phyloP scores from a whole-genome alignment of 345 rosid species.

The Pistacia integerrima region DNA sequence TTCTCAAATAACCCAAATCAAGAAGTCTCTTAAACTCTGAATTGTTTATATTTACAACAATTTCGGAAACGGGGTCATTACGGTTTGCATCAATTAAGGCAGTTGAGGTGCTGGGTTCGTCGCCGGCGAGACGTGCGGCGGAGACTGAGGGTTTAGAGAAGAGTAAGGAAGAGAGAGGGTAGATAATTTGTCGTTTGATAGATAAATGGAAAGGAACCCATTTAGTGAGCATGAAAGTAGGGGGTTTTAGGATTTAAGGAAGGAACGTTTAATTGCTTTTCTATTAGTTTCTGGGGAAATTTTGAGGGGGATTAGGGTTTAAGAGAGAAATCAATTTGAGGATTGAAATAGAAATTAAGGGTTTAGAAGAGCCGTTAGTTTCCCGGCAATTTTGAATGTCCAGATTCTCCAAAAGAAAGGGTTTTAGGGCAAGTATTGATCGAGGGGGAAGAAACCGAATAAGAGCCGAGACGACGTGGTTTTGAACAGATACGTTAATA shows the following conservation, averaged over 20 bases:
- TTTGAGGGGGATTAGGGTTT: neutral
- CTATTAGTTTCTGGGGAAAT: neutral
- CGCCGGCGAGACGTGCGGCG: conserved; percentile 33
- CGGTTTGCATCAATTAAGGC: conserved; percentile 7
- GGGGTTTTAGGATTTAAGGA: conserved; percentile 12
- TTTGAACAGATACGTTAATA: no score
- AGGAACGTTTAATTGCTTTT: neutral
- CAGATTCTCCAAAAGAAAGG: neutral
- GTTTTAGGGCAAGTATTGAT: neutral
- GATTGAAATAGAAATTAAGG: conserved; percentile 5
- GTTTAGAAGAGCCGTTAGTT: conserved; percentile 15
- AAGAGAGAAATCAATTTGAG: neutral
- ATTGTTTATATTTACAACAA: conserved; percentile 47
- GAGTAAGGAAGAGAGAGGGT: conserved; percentile 31
- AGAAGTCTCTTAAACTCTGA: conserved; percentile 48
- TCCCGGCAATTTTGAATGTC: conserved; percentile 30
- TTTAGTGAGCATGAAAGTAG: conserved; percentile 48
- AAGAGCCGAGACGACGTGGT: no score
- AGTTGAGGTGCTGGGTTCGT: conserved; percentile 15
- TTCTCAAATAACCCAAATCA: conserved; percentile 35
- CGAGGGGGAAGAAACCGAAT: neutral
- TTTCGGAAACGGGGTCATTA: conserved; percentile 36
- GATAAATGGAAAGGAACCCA: conserved; percentile 33
- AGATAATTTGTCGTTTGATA: conserved; percentile 23
- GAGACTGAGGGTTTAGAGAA: conserved; percentile 40